Evolutionary conservation across 108 stramenopile species (phyloP), one percentile per base, ranked within the genome.

Genomic region (Schizochytrium sp.): DNA sequence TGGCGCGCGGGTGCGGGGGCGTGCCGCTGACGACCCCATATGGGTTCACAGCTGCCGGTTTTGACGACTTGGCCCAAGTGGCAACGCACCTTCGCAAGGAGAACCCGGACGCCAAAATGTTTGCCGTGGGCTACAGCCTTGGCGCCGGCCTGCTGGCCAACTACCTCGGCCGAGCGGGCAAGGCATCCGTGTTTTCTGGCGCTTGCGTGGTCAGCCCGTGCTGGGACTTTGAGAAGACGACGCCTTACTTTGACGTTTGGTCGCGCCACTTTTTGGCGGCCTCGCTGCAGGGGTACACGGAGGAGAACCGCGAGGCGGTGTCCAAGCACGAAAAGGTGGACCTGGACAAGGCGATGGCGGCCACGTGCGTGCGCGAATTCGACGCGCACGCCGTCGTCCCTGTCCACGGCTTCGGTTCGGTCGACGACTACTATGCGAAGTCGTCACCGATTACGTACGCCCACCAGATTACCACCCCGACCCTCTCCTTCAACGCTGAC

Each of bases 1-100:
- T 72, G 28, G 69, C 90, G n/a, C 90, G 90, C 8, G 90, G 90
- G 19, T 90, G 90, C 72, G 87, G 87, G 10, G 90, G 71, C n/a
- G 18, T 58, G n/a, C 23, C 60, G 19, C 90, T 90, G 21, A 60
- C 63, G 10, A 69, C 90, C 16, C 58, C 87, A 5, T 23, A 43
- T 5, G 53, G 88, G 45, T 90, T 88, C 57, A 45, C 29, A 5
- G 90, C 87, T 4, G 19, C 57, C 5, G 29, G 87, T 10, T 87
- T 29, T n/a, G 57, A 72, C 18, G 90, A 90, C 57, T 21, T 90
- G 58, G 47, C 58, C 19, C 48, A 60, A 45, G 90, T 43, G 25
- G 60, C 45, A 5, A 21, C 21, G 72, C 60, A 23, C 25, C 44
- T 90, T n/a, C 58, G 88, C 19, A 23, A 58, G 55, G 76, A 71